Evolutionary conservation across 2,329 filamentous ascomycete genomes (phyloP), one percentile per base, ranked within the genome.

Genomic region (Colletotrichum salicis): DNA sequence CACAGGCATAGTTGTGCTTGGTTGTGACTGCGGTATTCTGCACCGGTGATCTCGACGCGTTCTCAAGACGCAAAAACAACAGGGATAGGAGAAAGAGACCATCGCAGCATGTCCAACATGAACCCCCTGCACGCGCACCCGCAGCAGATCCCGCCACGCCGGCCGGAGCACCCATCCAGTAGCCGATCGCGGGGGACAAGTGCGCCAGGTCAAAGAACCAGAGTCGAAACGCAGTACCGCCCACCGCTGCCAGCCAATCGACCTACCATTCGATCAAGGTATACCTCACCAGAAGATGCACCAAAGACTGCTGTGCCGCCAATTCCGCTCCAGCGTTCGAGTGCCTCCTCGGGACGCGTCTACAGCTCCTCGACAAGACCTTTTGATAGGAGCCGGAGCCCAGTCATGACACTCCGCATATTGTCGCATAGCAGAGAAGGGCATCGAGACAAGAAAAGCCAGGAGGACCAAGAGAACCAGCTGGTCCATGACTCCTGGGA

Each of bases 361-460:
- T 72, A 72, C 13, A 72, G 70, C 59, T 72, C 70, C 4, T 58
- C 70, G 4, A 55, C 41, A 2, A 48, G 67, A 24, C 59, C 70
- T 2, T 69, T 60, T n/a, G 55, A 69, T 27, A 15, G 33, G 13
- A 64, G 59, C 22, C 70, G 37, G 33, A 72, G 70, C 5, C 70
- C 70, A 5, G 70, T 72, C 5, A 72, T 72, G 70, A 72, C 70
- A 0, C 13, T 72, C 2, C 12, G 70, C 5, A 70, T 72, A 22
- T 31, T 72, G 27, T 72, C 70, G 2, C 65, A 66, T 10, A 72
- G 65, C 29, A 29, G 65, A 24, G 33, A 56, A 5, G 35, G 60
- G 0, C 24, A 19, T 11, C 27, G 48, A 7, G 70, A 45, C 29
- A 60, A 64, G 15, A 70, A 64, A 22, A 19, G 7, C 3, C 65